Evolutionary conservation across 225 moss, liverwort and hornwort genomes (phyloP), one percentile per base, ranked within the genome.

Genomic region (Antitrichia curtipendula): DNA sequence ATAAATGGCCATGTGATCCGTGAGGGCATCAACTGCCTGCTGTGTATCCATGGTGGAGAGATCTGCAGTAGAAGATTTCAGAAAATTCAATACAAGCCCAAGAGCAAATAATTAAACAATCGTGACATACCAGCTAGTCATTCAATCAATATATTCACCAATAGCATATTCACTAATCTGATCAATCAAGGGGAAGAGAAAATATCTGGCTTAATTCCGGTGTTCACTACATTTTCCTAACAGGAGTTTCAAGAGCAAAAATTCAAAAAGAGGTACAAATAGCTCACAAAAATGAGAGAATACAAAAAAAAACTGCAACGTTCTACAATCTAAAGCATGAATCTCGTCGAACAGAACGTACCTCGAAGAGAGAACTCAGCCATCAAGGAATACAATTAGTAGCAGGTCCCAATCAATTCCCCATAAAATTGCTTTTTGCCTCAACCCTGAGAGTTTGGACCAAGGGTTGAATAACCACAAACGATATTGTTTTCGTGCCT

Each of bases 1-100:
- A 78, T 97, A 97, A 76, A 97, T 90, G 29, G 94, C 97, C 94
- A 97, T 90, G 87, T 97, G 95, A 86, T 97, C 96, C 29, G 96
- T 96, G 60, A 97, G 92, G 45, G 91, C 94, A 92, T 95, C 96
- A 85, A 97, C 78, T 89, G 95, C 90, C 88, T 92, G 93, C 91
- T 96, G 94, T 82, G 94, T 89, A 83, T 97, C 97, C 97, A 96
- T 97, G 70, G 68, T 87, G 83, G 90, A 89, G 87, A 89, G 71
- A 87, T 89, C 91, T 91, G 89, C 40, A 15, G 58, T 61, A 19
- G 34, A 81, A 69, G 12, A 49, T 31, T 38, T 40, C 71, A 85
- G 41, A 83, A 77, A 58, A 60, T 72, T 31, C 29, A 72, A 63
- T 54, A 64, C 54, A 82, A 81, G 87, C 70, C 81, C 53, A 58